Evolutionary conservation across 495 filamentous ascomycete genomes (phyloP).

Genomic region (Penicillium herquei): DNA sequence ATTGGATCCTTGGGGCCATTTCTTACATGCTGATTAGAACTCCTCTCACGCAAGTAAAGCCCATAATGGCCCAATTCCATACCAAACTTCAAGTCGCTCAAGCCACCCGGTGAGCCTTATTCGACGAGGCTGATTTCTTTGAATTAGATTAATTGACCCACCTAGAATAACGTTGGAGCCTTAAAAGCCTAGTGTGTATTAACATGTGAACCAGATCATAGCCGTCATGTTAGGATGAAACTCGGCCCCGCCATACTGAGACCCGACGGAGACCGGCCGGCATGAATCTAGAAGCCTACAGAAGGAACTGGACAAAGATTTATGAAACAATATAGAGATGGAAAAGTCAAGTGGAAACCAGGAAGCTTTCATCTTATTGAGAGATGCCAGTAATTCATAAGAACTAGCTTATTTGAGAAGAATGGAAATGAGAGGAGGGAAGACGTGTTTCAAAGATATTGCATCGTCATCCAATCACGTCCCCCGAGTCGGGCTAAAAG

Average conservation of each 20-base stretch:
- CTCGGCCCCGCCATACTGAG: constrained; percentile 10
- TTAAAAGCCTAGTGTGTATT: not conserved
- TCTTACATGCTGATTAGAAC: not conserved
- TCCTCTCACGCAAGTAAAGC: constrained; percentile 3
- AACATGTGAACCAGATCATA: constrained; percentile 14
- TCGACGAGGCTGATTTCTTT: constrained; percentile 7
- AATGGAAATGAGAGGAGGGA: constrained; percentile 6
- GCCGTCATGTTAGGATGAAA: constrained; percentile 11
- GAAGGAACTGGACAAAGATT: not conserved
- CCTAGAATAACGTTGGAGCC: not conserved
- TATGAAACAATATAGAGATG: no score
- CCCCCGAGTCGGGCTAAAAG: not conserved
- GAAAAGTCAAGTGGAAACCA: not conserved
- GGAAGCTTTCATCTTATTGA: not conserved
- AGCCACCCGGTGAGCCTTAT: constrained; percentile 21
- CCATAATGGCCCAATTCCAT: constrained; percentile 4
- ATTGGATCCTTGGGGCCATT: not conserved
- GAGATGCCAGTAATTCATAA: not conserved
- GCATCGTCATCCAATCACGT: constrained; percentile 8
- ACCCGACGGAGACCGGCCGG: constrained; percentile 25
- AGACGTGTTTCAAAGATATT: constrained; percentile 21
- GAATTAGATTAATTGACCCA: not conserved
- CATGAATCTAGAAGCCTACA: constrained; percentile 8
- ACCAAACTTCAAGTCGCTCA: constrained; percentile 8
- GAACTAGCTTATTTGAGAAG: not conserved